Percentiles rank a stretch among this genome's conserved stretches.
phyloP scores from a whole-genome alignment of 306 rosid genomes.

The Vigna nakashimae region DNA sequence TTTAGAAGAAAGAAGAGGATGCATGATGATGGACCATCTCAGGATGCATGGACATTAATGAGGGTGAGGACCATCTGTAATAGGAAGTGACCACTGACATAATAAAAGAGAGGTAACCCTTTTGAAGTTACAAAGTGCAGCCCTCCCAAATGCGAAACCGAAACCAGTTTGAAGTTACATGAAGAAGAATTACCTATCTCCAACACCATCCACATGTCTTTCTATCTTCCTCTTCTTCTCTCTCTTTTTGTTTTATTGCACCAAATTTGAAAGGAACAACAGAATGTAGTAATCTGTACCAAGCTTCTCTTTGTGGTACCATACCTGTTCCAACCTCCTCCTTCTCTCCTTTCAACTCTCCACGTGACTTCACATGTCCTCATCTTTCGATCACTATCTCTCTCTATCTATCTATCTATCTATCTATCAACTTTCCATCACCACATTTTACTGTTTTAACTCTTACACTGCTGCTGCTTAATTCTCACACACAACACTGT shows the following conservation, averaged over 20 bases:
- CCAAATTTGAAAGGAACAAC: conserved; percentile 57
- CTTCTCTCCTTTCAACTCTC: conserved; percentile 27
- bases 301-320: conserved; percentile 51
- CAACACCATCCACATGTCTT: conserved; percentile 21
- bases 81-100: not conserved
- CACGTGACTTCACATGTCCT: conserved; percentile 6
- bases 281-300: conserved; percentile 55
- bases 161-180: conserved; percentile 19
- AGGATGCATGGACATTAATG: conserved; percentile 40
- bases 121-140: not conserved
- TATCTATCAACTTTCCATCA: not conserved
- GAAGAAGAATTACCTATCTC: conserved; percentile 29
- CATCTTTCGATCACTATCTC: not conserved
- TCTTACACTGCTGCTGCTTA: too few relatives aligned
- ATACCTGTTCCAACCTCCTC: conserved; percentile 15
- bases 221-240: conserved; percentile 29
- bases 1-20: too few relatives aligned
- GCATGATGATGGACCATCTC: not conserved
- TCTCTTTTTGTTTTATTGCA: conserved; percentile 40
- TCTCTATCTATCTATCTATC: too few relatives aligned
- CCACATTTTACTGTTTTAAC: not conserved
- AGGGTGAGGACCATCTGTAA: conserved; percentile 37
- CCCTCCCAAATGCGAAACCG: conserved; percentile 18
- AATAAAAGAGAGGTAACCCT: not conserved
- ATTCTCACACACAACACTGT: too few relatives aligned